Conservation (phyloP, 352 stramenopile genomes). For the Phytophthora pistaciae region DNA sequence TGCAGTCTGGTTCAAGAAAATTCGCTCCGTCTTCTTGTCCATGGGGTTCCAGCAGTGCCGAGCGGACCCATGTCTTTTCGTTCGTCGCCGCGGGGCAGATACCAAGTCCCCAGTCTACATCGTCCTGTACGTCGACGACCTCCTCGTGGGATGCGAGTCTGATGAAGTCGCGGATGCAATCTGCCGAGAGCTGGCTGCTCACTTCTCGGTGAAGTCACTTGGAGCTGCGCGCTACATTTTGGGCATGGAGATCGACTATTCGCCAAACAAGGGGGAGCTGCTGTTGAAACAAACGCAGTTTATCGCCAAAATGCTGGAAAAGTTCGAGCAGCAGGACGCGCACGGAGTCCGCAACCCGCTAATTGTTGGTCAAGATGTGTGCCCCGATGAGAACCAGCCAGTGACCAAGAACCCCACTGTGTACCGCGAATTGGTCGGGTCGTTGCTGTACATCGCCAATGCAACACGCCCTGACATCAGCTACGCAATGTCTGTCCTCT, state of each 20-base stretch:
- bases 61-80: conserved; percentile 18
- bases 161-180: conserved; percentile 1
- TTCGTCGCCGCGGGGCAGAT: background rate
- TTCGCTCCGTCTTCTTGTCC: conserved; percentile 15
- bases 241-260: background rate
- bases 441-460: conserved; percentile 24
- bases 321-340: background rate
- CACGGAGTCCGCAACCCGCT: conserved; percentile 11
- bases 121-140: conserved; percentile 20
- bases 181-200: background rate
- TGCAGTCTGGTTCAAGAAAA: conserved; percentile 40
- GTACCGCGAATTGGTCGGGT: conserved; percentile 13
- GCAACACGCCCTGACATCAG: no score
- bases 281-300: background rate
- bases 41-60: conserved; percentile 9
- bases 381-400: background rate
- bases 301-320: background rate
- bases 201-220: conserved; percentile 17
- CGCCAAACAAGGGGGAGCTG: background rate
- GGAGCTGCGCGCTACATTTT: background rate
- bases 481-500: no score
- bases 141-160: conserved; percentile 12
- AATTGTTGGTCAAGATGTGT: conserved; percentile 4
- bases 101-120: conserved; percentile 8
- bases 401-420: no score